A percentile compares a stretch with the other conserved stretches of the same genome.
These are phyloP conservation scores for Leccinum griseonigrum DNA, from an alignment of 1,284 basidiomycete species.

Conservation along the genomic window DNA sequence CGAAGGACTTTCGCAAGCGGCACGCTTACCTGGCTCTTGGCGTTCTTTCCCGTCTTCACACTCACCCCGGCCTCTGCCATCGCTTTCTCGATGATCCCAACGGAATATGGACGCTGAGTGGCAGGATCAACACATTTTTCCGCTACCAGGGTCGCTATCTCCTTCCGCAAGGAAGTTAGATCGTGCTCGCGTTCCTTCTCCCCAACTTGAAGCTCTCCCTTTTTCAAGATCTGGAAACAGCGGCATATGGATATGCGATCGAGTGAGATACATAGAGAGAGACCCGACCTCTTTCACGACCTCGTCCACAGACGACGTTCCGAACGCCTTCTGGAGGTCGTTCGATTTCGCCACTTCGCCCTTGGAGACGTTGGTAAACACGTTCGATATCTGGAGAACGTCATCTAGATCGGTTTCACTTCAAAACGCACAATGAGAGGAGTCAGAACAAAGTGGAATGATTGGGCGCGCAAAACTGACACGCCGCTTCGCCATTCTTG, in stretches of 20 bases:
- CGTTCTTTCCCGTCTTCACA: slow-evolving; percentile 84
- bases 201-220: slow-evolving; percentile 96
- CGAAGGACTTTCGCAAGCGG: neutral
- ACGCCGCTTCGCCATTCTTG: slow-evolving; percentile 94
- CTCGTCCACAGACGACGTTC: slow-evolving; percentile 68
- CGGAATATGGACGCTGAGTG: slow-evolving; percentile 88
- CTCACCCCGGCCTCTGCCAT: slow-evolving; percentile 95
- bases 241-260: neutral
- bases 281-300: slow-evolving; percentile 78
- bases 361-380: slow-evolving; percentile 97
- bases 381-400: slow-evolving; percentile 94
- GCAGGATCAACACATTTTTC: slow-evolving; percentile 94
- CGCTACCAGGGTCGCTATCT: slow-evolving; percentile 92
- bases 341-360: slow-evolving; percentile 89
- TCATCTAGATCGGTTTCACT: slow-evolving; percentile 95
- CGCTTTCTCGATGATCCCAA: slow-evolving; percentile 97
- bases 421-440: slow-evolving; percentile 9
- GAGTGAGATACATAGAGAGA: neutral
- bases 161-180: slow-evolving; percentile 78
- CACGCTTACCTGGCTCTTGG: slow-evolving; percentile 79
- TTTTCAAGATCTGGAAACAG: slow-evolving; percentile 78
- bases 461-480: slow-evolving; percentile 42
- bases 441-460: neutral
- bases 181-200: slow-evolving; percentile 97
- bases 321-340: slow-evolving; percentile 92